Percentiles rank a stretch among this genome's conserved stretches.
Evolutionary conservation across 306 rosid species (phyloP).

Genomic region (Dryas drummondii): DNA sequence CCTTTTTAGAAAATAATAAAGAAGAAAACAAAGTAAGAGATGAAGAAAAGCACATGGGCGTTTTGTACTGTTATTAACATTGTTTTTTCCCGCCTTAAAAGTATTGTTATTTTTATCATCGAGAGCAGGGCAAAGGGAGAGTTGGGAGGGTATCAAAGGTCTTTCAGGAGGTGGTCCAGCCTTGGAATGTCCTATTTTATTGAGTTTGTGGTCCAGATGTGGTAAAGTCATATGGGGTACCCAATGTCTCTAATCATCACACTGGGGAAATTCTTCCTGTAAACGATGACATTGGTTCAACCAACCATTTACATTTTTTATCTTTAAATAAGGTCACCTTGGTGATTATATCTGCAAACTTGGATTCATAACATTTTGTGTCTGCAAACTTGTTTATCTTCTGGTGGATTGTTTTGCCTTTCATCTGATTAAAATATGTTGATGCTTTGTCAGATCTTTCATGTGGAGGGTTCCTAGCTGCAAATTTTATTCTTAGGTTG

Average conservation of each 20-base stretch:
- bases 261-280: slow-evolving; percentile 18
- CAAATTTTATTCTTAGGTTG: slow-evolving; percentile 8
- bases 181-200: slow-evolving; percentile 27
- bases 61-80: slow-evolving; percentile 11
- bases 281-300: slow-evolving; percentile 26
- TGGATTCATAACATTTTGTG: slow-evolving; percentile 14
- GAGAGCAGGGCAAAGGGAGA: slow-evolving; percentile 19
- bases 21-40: slow-evolving; percentile 16
- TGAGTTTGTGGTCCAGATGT: slow-evolving; percentile 61
- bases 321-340: slow-evolving; percentile 7
- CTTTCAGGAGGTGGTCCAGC: slow-evolving; percentile 64
- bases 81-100: background rate
- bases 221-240: slow-evolving; percentile 37
- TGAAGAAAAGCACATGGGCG: slow-evolving; percentile 30
- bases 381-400: background rate
- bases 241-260: slow-evolving; percentile 39
- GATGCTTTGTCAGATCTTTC: slow-evolving; percentile 23
- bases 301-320: slow-evolving; percentile 1
- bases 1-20: background rate
- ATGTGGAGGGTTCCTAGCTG: slow-evolving; percentile 12
- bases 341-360: slow-evolving; percentile 24
- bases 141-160: slow-evolving; percentile 5
- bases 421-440: slow-evolving; percentile 16
- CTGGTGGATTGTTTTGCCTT: slow-evolving; percentile 19
- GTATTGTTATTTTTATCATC: slow-evolving; percentile 15